Evolutionary conservation across 176 grass and related monocot genomes (phyloP), one percentile per base, ranked within the genome.

Genomic region (Musa itinerans): DNA sequence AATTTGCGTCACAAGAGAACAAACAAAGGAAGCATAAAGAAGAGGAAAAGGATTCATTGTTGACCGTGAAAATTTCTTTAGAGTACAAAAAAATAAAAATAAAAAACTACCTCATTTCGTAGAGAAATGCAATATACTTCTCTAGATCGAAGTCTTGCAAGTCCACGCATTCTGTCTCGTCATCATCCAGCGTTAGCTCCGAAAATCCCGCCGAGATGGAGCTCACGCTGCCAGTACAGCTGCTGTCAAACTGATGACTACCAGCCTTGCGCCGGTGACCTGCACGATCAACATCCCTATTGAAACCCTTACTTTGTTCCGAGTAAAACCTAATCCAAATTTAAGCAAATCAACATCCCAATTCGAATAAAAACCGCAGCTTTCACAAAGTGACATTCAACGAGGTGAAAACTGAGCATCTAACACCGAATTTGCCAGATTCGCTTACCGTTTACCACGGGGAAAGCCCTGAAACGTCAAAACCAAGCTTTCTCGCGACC

Each of bases 351-450:
- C 8, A 57, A 15, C 54, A 13, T 57, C 54, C 54, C 16, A 57
- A 16, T 57, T 57, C 14, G 14, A 57, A 11, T 16, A 57, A 11
- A 57, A 57, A 57, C 3, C 83, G 68, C 83, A 71, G 83, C 83
- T 85, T n/a, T 48, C 29, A 34, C 29, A 34, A 34, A 5, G 29
- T 34, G 29, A 4, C 29, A 34, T 34, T 4, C 29, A 34, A 34
- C 29, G 29, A 34, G 29, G 29, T 34, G 4, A 34, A 34, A 34
- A 10, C 11, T 8, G 26, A 8, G 34, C 25, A 3, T 8, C 26
- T 15, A 69, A 52, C 1, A 15, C 8, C 2, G 16, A 9, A n/a
- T 5, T 57, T n/a, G 12, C 1, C 16, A 26, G 10, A 65, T 23
- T 12, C 19, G 25, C 49, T 77, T 65, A 77, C 75, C 62, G 11